Conservation (phyloP, 805 yeast genomes). For the Candida arabinofermentans region DNA sequence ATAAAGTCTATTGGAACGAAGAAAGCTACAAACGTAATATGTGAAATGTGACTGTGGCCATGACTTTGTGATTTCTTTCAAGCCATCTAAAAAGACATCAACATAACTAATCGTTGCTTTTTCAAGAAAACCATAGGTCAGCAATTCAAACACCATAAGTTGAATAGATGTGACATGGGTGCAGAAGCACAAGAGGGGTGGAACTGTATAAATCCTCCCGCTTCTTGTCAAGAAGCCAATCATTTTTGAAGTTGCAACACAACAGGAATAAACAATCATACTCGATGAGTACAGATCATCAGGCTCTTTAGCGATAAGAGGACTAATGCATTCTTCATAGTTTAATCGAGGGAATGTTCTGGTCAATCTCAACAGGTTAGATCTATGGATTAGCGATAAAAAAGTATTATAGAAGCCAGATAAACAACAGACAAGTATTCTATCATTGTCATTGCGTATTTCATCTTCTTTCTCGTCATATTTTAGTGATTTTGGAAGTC, state of each 20-base stretch:
- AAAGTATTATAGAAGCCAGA: neutral
- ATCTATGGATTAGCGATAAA: neutral
- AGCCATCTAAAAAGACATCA: neutral
- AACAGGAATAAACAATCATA: constrained; percentile 1
- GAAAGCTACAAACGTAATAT: neutral
- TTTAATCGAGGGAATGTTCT: neutral
- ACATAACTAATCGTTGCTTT: neutral
- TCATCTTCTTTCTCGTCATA: neutral
- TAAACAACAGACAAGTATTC: neutral
- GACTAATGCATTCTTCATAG: neutral
- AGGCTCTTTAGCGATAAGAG: neutral
- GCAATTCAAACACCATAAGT: neutral
- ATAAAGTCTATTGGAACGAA: neutral
- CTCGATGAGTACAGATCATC: neutral
- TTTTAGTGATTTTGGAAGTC: neutral
- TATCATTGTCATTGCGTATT: neutral
- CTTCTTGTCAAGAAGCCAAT: neutral
- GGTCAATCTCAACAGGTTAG: neutral
- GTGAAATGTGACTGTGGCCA: neutral
- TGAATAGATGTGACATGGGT: neutral
- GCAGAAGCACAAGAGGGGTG: neutral
- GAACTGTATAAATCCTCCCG: neutral
- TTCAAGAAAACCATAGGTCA: neutral
- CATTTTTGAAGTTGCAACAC: neutral
- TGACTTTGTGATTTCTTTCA: neutral